Evolutionary conservation across 768 basidiomycete species (phyloP).

Genomic region (Mycena galopus): DNA sequence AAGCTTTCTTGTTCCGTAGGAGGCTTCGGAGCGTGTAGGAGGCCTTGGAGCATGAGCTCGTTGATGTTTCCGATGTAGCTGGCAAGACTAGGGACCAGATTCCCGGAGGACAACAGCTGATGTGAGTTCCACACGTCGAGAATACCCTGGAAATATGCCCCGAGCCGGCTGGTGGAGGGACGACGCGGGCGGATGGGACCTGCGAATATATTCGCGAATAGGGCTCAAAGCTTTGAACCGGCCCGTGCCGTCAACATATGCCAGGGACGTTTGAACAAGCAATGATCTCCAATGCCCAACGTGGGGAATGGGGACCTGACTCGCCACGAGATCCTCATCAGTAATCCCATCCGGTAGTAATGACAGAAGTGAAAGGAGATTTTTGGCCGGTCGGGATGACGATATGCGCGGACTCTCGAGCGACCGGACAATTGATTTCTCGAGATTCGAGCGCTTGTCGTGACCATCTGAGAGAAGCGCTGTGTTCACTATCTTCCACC

Average conservation of each 20-base stretch:
- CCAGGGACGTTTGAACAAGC: conserved; percentile 10
- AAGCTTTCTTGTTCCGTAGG: conserved; percentile 3
- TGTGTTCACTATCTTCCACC: background rate
- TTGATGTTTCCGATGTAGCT: conserved; percentile 7
- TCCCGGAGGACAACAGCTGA: background rate
- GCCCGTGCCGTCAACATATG: background rate
- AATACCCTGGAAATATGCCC: background rate
- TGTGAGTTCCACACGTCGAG: background rate
- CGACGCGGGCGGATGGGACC: conserved; percentile 2
- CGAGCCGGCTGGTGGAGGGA: background rate
- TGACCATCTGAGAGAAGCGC: conserved; percentile 11
- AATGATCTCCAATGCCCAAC: background rate
- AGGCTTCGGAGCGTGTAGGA: background rate
- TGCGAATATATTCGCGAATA: conserved; percentile 9
- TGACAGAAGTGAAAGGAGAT: conserved; percentile 5
- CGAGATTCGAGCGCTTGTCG: conserved; percentile 10
- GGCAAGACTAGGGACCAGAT: background rate
- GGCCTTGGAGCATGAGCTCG: conserved; percentile 5
- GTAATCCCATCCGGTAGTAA: conserved; percentile 8
- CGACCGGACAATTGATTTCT: conserved; percentile 1
- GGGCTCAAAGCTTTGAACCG: conserved; percentile 9
- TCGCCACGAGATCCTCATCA: conserved; percentile 1
- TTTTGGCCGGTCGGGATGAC: background rate
- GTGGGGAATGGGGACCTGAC: conserved; percentile 4
- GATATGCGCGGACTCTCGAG: conserved; percentile 11